Conservation (phyloP, 495 filamentous ascomycete genomes). For the Penicillium paradoxum region DNA sequence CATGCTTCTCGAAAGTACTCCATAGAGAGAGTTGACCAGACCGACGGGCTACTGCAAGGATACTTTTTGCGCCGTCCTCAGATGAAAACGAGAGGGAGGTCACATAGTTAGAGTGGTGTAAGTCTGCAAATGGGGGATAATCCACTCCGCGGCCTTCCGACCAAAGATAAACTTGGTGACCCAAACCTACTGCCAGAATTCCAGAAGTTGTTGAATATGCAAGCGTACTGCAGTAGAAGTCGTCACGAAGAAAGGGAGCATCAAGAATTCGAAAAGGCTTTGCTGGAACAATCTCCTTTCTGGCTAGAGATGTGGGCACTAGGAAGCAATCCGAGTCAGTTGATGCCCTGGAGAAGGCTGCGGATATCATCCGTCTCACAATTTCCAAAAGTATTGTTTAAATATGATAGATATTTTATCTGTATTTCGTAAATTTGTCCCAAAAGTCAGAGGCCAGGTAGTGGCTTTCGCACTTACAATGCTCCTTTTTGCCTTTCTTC, state of each 20-base stretch:
- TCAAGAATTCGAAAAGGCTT: conserved; percentile 85
- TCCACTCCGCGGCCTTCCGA: conserved; percentile 61
- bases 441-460: not conserved
- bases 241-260: conserved; percentile 81
- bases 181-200: conserved; percentile 79
- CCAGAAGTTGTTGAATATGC: conserved; percentile 72
- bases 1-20: conserved; percentile 52
- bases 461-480: conserved; percentile 42
- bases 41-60: conserved; percentile 80
- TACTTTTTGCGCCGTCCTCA: conserved; percentile 64
- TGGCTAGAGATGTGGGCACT: conserved; percentile 22
- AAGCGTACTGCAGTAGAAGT: conserved; percentile 91
- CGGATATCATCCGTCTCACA: not conserved
- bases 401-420: conserved; percentile 3
- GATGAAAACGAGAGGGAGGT: conserved; percentile 90
- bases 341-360: not conserved
- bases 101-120: conserved; percentile 52
- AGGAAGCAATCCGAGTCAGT: conserved; percentile 10
- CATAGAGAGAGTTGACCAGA: conserved; percentile 60
- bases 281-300: conserved; percentile 47
- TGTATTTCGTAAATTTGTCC: conserved; percentile 3
- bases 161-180: conserved; percentile 83
- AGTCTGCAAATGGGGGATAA: conserved; percentile 39
- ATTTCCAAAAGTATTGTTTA: not conserved
- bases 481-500: conserved; percentile 44